Evolutionary conservation across 1,139 yeast species (phyloP), one percentile per base, ranked within the genome.

Genomic region (Lodderomyces pseudojiufengensis): DNA sequence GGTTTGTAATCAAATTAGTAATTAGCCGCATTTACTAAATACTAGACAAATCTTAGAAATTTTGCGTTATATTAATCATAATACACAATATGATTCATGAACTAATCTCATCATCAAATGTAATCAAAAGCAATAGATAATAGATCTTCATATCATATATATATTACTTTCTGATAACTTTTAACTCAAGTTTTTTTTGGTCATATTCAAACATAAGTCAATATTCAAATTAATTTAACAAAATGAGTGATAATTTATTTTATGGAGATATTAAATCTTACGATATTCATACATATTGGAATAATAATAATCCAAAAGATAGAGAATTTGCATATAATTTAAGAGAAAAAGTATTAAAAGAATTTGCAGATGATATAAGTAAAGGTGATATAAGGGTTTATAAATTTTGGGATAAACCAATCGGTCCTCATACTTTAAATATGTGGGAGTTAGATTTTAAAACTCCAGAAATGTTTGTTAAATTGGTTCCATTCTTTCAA

Each of bases 271-370:
- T 70, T 31, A 25, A 29, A 15, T 64, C 75, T 4, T 76, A 68
- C 55, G 81, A 76, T 51, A 59, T 76, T 47, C 82, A 76, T 54
- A 71, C 79, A 1, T 78, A 78, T 54, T 76, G 72, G 65, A 61
- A 65, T 48, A 61, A 65, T 31, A 61, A 59, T 35, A 59, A 57
- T 40, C 54, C 55, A 9, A 44, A 42, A 6, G 68, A 76, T 39
- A 50, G 58, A 14, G 42, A 57, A 24, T 59, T 54, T 25, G 77
- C 78, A 3, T 44, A 40, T 9, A 55, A 55, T 10, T 58, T 77
- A 33, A 59, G 77, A 37, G 69, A 63, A 15, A 56, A 63, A 37
- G 63, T 76, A 6, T 50, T 50, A 27, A 35, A 45, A 30, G 78
- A 74, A 32, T 77, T 77, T 47, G 61, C 65, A 5, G 37, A 51